Evolutionary conservation across 192 early-diverging fungal species (phyloP).

Genomic region (Coemansia asiatica): DNA sequence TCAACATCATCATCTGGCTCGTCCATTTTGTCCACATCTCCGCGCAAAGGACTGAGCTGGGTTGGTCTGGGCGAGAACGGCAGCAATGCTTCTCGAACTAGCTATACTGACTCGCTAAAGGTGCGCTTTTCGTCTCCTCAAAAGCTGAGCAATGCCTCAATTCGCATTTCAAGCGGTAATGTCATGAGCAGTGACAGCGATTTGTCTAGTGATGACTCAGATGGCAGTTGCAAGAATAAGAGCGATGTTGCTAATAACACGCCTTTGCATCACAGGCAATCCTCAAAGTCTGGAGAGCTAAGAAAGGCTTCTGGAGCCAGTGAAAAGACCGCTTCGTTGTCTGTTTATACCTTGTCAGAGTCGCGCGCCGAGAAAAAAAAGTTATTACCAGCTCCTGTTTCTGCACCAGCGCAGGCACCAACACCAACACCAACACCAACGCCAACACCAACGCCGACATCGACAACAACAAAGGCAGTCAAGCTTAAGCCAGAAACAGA

Average conservation of each 20-base stretch:
- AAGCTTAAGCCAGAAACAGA: too few relatives aligned
- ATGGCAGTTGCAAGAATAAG: not conserved
- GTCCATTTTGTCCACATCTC: conserved; percentile 6
- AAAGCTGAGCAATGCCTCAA: not conserved
- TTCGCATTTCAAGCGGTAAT: conserved; percentile 9
- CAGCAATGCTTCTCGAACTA: conserved; percentile 5
- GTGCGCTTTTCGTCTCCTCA: conserved; percentile 37
- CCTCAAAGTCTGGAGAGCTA: too few relatives aligned
- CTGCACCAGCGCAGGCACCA: too few relatives aligned
- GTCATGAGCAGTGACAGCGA: conserved; percentile 14
- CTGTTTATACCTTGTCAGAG: too few relatives aligned
- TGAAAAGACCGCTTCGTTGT: too few relatives aligned
- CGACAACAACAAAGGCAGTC: too few relatives aligned
- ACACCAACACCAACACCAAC: too few relatives aligned
- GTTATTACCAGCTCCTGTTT: too few relatives aligned
- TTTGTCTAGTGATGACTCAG: conserved; percentile 4
- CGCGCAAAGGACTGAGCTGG: conserved; percentile 26
- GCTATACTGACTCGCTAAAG: conserved; percentile 43
- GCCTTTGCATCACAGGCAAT: not conserved
- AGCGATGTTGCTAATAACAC: not conserved
- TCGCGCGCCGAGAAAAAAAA: too few relatives aligned
- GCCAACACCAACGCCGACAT: too few relatives aligned
- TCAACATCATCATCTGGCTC: not conserved
- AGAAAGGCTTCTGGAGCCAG: too few relatives aligned
- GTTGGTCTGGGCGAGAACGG: conserved; percentile 33